Evolutionary conservation across 176 grass and related monocot species (phyloP).

Genomic region (Carex littledalei): DNA sequence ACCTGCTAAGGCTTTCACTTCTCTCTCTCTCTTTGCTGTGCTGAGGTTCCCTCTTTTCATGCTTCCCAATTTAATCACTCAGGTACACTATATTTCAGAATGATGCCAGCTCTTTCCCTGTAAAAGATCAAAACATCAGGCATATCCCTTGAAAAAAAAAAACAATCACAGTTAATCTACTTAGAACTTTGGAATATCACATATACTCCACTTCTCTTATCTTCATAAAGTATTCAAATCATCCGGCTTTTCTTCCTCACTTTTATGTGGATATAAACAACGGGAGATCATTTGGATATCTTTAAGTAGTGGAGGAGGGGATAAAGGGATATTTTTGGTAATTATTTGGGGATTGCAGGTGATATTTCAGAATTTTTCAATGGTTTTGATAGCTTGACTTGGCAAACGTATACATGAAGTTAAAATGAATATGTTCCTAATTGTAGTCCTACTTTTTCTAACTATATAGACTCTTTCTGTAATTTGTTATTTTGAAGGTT

Average conservation of each 20-base stretch:
- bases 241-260: background rate
- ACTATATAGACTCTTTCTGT: background rate
- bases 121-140: background rate
- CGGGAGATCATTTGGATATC: background rate
- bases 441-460: background rate
- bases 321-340: background rate
- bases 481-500: conserved; percentile 49
- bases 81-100: conserved; percentile 40
- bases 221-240: background rate
- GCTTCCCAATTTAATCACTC: conserved; percentile 97
- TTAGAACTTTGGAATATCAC: background rate
- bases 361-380: background rate
- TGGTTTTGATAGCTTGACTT: background rate
- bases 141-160: background rate
- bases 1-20: conserved; percentile 97
- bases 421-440: background rate
- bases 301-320: background rate
- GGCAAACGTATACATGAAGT: background rate
- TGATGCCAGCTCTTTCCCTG: background rate
- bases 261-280: background rate
- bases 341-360: background rate
- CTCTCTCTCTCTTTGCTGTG: conserved; percentile 89
- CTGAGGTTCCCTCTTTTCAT: conserved; percentile 95
- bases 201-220: background rate
- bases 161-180: background rate